These are phyloP conservation scores for Phytopythium ostracodes DNA, from an alignment of 352 stramenopile species.

Conservation along the genomic window DNA sequence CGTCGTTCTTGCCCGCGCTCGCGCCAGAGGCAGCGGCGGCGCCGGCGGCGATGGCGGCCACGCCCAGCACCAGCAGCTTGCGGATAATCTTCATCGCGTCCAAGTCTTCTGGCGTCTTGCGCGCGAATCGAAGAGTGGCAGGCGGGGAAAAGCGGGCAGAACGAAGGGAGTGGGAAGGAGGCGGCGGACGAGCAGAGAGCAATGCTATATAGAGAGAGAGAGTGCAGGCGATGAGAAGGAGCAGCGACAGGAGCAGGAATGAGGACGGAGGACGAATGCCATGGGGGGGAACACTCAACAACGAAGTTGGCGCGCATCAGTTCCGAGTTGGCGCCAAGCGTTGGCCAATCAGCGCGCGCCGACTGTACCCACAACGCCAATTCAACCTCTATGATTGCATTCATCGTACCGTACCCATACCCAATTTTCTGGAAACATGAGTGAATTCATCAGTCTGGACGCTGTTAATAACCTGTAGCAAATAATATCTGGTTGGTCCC, in stretches of 20 bases:
- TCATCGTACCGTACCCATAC: background rate
- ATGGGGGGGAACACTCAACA: background rate
- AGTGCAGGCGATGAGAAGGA: background rate
- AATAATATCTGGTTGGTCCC: background rate
- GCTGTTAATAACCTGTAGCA: background rate
- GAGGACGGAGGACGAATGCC: background rate
- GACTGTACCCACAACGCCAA: background rate
- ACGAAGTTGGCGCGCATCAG: background rate
- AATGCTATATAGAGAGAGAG: background rate
- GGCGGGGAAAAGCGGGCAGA: background rate
- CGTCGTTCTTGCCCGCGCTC: conserved; percentile 28
- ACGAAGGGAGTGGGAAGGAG: background rate
- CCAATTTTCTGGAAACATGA: too few species aligned
- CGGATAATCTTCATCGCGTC: conserved; percentile 35
- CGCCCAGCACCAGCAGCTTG: conserved; percentile 27
- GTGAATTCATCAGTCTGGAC: too few species aligned
- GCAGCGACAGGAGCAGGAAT: background rate
- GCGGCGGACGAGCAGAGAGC: background rate
- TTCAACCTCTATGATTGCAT: background rate
- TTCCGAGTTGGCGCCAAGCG: background rate
- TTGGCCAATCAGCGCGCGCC: conserved; percentile 4
- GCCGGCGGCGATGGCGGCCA: conserved; percentile 11
- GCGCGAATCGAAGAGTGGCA: conserved; percentile 20
- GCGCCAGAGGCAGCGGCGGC: conserved; percentile 9
- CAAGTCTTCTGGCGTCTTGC: background rate